Conservation (phyloP, 106 monocot genomes). For the Apostasia ramifera region DNA sequence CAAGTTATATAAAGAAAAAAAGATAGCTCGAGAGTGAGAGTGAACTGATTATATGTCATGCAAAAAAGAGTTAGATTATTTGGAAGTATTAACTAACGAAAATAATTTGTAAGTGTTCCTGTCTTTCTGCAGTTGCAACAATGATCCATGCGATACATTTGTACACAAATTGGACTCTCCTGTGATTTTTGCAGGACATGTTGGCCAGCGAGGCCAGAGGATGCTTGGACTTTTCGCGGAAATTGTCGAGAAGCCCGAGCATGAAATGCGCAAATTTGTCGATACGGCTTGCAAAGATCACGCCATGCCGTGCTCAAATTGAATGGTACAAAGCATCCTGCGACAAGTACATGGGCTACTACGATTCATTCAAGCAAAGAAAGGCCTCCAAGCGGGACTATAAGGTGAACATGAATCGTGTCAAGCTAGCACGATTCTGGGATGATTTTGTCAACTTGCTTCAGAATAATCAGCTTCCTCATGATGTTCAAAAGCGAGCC, state of each 20-base stretch:
- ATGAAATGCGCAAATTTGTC: conserved; percentile 34
- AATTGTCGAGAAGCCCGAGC: conserved; percentile 22
- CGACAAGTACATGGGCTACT: conserved; percentile 44
- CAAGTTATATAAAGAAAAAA: no score
- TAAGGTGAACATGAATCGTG: conserved; percentile 41
- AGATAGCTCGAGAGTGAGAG: neutral
- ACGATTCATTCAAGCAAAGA: conserved; percentile 47
- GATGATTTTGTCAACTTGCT: conserved; percentile 40
- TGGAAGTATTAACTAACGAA: neutral
- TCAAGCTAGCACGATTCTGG: conserved; percentile 51
- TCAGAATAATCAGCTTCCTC: conserved; percentile 37
- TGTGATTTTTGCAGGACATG: conserved; percentile 21
- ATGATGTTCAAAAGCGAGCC: conserved; percentile 33
- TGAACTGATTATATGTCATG: neutral
- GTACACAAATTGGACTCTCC: no score
- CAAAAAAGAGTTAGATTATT: neutral
- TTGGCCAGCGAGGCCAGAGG: conserved; percentile 21
- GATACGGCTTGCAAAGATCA: conserved; percentile 26
- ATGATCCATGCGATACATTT: neutral
- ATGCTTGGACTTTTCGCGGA: conserved; percentile 29
- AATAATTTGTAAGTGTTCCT: neutral
- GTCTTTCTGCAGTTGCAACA: neutral
- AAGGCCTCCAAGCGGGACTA: conserved; percentile 15
- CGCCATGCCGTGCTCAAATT: conserved; percentile 46
- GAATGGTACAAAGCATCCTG: conserved; percentile 59